Base-by-base conservation (phyloP, 2,329 filamentous ascomycete genomes). In the Macroventuria anomochaeta region DNA sequence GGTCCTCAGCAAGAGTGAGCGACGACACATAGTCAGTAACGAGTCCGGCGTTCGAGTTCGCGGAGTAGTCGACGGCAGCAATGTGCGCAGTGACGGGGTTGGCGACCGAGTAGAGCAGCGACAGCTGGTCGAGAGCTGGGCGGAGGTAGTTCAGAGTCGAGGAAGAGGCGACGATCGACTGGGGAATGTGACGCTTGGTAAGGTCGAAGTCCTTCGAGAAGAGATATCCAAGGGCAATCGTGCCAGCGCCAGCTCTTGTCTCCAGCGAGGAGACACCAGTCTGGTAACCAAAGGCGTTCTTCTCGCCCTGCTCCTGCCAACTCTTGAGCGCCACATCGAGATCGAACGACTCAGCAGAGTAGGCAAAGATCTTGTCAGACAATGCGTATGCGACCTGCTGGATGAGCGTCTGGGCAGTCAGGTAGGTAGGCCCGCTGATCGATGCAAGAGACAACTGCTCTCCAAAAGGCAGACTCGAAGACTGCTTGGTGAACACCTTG, bases 191-290 rank as follows among this genome's bases (percentile, higher is more conserved):
- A 63, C 93, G 87, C 83, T 95, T 97, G 80, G 85, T 86, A 68
- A 96, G 77, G 74, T 97, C 93, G 70, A 96, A 97, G 77, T 99
- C 95, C 69, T 91, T 91, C 57, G 93, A 97, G 82, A 97, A 99
- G 74, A 97, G 90, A 79, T 99, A 99, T 52, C 95, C 95, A 41
- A 99, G 84, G 18, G 95, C 92, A 71, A 97, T 89, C 61, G 90
- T 87, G 50, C 93, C 95, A 46, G 95, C 95, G 54, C 95, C 95
- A 51, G 89, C 85, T 47, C 95, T 85, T 36, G 93, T 96, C 80
- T 99, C 89, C 70, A 97, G 85, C 20, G 89, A 79, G 56, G 93
- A 83, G 39, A 97, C 85, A 12, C 86, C 81, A 41, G 95, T 93
- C 58, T 86, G 78, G 71, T 93, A 89, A 65, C 91, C 91, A 77